Evolutionary conservation across 805 yeast genomes (phyloP), one percentile per base, ranked within the genome.

Genomic region (Cyberlindnera xylosilytica): DNA sequence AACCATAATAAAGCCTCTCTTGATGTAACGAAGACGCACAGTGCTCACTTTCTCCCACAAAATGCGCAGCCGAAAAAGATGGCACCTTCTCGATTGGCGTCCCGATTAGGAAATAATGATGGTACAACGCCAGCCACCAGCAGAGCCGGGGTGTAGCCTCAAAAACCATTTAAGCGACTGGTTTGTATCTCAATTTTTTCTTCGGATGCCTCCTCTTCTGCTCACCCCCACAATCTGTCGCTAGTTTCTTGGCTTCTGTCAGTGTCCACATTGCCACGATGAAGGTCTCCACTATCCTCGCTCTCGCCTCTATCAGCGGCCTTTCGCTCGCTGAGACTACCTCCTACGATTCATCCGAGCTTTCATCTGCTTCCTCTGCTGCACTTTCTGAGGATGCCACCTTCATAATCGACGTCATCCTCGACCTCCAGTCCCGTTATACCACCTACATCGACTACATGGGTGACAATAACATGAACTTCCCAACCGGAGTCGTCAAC

Each of bases 401-500:
- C 1, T 20, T 58, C 9, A 47, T 58, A 23, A 49, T 35, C 28
- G 47, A 51, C 28, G 57, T 57, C 15, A 20, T 58, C 8, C 3
- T 45, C 16, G 60, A 58, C 35, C 39, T 58, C 27, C 46, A 44
- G 35, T 16, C 23, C 6, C 39, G 49, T 20, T 53, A 51, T 34
- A 33, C 47, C 19, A 32, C 46, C 0, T 50, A 52, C 33, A 17
- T 51, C n/a, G 31, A 44, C 9, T 54, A 44, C 35, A 58, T 58
- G 61, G 53, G 46, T 16, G 41, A 38, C 3, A 45, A 58, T n/a
- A 17, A 31, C 4, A 52, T 64, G 50, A 47, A 53, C 4, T 52
- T 66, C 30, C 72, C 72, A n/a, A 61, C 62, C 38, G 55, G 41
- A 2, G 44, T 66, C 6, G 62, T 60, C 4, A 57, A 66, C 41